Base-by-base conservation (phyloP, 1,139 yeast genomes). In the Saccharomyces hybrid region DNA sequence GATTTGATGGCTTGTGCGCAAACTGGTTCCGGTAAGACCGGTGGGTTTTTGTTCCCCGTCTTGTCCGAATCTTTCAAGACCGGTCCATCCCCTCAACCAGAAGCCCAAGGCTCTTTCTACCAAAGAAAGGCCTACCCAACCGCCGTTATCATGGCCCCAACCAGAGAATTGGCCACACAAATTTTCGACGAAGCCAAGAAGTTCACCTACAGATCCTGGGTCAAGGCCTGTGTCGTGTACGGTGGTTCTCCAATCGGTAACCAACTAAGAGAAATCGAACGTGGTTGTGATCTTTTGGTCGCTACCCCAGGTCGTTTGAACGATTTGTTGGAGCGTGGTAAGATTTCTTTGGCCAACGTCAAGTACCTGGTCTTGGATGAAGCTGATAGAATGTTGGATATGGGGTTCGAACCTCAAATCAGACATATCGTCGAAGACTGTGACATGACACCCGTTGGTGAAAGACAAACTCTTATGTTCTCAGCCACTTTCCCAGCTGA, bases 1-100 rank as follows among this genome's bases (percentile, higher is more conserved):
- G 99, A 93, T 76, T 84, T 93, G 77, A 93, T 93, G 99, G 99
- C 99, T 49, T 93, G 99, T 84, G 99, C 99, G 61, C 99, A 93
- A 79, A 93, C 99, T 66, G 98, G 95, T 88, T 91, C 98, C 56
- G 99, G 99, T 82, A 93, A 93, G 79, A 93, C 99, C 71, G 98
- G 99, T 80, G 99, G 99, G 63, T 93, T 93, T 81, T 80, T 93
- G 71, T 93, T 93, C 88, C 99, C 99, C 63, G 96, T 95, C 57
- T 81, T 93, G 66, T 87, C 96, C 50, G 93, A 91, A 76, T 88
- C 95, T 59, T 93, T 85, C 76, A 77, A 82, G 73, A 82, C 79
- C 67, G 99, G 99, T 50, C 99, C 99, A 58, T 81, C 89, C 57
- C 79, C 84, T 53, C 56, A 65, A 34, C 84, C 86, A 53, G 82